These are phyloP conservation scores for Ganoderma multipileum DNA, from an alignment of 1,284 basidiomycete genomes.

Conservation along the genomic window DNA sequence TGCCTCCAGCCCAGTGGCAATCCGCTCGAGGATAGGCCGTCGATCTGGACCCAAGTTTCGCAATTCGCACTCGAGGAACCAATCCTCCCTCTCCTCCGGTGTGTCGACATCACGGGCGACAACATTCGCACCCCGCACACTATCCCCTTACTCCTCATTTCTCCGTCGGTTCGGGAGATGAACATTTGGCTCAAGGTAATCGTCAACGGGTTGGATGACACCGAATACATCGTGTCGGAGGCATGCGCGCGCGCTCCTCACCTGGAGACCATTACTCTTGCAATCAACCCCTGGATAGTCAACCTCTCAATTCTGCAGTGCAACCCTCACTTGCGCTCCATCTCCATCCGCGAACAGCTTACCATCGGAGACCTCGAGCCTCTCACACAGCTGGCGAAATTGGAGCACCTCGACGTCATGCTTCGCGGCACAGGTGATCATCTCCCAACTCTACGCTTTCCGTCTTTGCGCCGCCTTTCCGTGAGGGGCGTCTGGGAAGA, in stretches of 20 bases:
- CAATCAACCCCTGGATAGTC: not conserved
- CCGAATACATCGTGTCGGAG: not conserved
- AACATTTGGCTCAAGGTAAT: not conserved
- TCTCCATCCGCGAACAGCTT: not conserved
- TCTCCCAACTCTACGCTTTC: not conserved
- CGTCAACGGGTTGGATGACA: not conserved
- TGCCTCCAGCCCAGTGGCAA: not conserved
- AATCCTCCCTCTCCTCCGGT: not conserved
- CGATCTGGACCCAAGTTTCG: not conserved
- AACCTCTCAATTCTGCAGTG: not conserved
- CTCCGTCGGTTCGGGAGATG: not conserved
- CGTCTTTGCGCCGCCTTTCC: not conserved
- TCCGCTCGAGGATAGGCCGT: not conserved
- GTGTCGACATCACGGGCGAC: not conserved
- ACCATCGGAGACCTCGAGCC: not conserved
- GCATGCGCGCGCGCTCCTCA: not conserved
- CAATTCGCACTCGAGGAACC: not conserved
- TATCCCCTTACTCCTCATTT: not conserved
- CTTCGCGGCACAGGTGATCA: too few relatives aligned
- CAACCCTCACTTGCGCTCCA: not conserved
- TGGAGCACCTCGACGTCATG: not conserved
- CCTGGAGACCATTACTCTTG: not conserved
- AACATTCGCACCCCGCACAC: not conserved
- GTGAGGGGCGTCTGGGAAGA: not conserved
- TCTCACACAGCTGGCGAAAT: not conserved